Base-by-base conservation (phyloP, 352 stramenopile species). In the Phytophthora agathidicida region DNA sequence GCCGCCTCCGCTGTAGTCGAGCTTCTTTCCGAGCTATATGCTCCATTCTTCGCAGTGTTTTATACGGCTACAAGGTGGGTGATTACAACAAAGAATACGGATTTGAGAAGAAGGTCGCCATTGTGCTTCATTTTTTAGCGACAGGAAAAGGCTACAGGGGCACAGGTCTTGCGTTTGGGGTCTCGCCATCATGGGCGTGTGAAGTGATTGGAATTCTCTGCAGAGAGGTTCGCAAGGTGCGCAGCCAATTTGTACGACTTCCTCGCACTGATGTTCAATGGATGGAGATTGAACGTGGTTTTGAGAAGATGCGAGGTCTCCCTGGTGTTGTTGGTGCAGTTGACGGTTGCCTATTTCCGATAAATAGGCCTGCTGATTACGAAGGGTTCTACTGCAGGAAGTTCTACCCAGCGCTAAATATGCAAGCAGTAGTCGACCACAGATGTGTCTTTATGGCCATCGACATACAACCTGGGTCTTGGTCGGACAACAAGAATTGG, bases 401-500 rank as follows among this genome's bases (percentile, higher is more conserved):
- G 24, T 46, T 46, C 20, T 46, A 46, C 19, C 22, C 38, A 20
- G 38, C 38, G 8, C 23, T 46, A 10, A 46, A 46, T 22, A 46
- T 46, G 38, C 38, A 46, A 46, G 38, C 38, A 20, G 38, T 46
- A 20, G 22, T 46, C 19, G 38, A 46, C 22, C 5, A 33, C 22
- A 46, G 38, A 16, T 46, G 38, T 5, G 1, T 46, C 22, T 46
- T 35, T 5, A 46, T 46, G 22, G 32, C 20, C 23, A 46, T 46
- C n/a, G 38, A 46, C 24, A 46, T 32, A 3, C 38, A 10, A 9
- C 38, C 38, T n/a, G 38, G 3, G 3, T 33, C 38, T 9, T 46
- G 38, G 38, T 46, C 38, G 2, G 38, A 46, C 32, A 20, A 33
- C 19, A 46, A 46, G 8, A 46, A 33, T 33, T 46, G 38, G 38